phyloP scores from a whole-genome alignment of 2,329 filamentous ascomycete genomes.

The Sporothrix sp. region DNA sequence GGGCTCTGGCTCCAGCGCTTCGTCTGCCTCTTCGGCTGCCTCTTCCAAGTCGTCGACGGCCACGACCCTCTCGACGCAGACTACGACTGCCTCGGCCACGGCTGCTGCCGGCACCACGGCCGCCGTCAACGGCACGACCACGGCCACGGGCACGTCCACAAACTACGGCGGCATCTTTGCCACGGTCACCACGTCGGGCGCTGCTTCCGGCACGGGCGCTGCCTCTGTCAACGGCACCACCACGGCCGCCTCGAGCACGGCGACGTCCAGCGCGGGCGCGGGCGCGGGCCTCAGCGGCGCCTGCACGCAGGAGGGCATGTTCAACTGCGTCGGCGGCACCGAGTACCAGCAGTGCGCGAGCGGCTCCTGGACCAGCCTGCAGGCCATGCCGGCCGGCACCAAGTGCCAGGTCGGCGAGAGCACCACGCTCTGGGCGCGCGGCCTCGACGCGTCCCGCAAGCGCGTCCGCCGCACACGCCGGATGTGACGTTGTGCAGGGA shows the following conservation, averaged over 20 bases:
- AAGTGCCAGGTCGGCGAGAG: slow-evolving; percentile 32
- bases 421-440: slow-evolving; percentile 19
- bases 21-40: background rate
- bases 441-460: background rate
- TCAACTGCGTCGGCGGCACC: slow-evolving; percentile 38
- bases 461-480: slow-evolving; percentile 10
- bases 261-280: slow-evolving; percentile 14
- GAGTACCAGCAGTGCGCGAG: slow-evolving; percentile 44
- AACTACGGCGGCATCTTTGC: no score
- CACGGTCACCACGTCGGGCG: no score
- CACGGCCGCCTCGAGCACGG: background rate
- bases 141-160: background rate
- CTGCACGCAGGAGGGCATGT: slow-evolving; percentile 38
- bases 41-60: slow-evolving; percentile 17
- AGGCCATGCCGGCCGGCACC: slow-evolving; percentile 37
- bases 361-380: slow-evolving; percentile 35
- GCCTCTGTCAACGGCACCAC: background rate
- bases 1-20: slow-evolving; percentile 23
- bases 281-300: slow-evolving; percentile 29
- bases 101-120: background rate
- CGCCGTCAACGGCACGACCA: slow-evolving; percentile 8
- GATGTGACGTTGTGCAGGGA: no score
- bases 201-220: background rate
- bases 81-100: background rate
- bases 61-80: background rate